Conservation (phyloP, 2,329 filamentous ascomycete genomes). For the Hypoxylon sp. region DNA sequence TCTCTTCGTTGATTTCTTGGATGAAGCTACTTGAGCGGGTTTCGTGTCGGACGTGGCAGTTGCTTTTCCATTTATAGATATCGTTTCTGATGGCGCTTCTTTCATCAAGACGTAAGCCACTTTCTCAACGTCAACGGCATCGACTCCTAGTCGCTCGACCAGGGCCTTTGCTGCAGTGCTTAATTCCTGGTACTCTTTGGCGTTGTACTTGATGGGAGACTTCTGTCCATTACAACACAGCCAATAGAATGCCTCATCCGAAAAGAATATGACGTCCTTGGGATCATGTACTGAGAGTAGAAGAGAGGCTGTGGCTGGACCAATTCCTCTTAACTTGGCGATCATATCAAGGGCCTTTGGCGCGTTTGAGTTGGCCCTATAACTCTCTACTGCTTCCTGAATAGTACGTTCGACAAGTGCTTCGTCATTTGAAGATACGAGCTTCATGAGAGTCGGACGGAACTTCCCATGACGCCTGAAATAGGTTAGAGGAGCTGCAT, state of each 20-base stretch:
- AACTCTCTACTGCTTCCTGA: constrained; percentile 64
- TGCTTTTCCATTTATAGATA: constrained; percentile 15
- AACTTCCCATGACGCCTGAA: constrained; percentile 73
- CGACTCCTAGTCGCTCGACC: constrained; percentile 65
- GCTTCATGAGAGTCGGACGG: constrained; percentile 72
- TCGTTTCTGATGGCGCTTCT: constrained; percentile 42
- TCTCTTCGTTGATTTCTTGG: constrained; percentile 42
- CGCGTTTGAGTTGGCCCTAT: constrained; percentile 57
- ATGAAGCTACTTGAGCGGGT: constrained; percentile 24
- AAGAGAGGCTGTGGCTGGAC: constrained; percentile 83
- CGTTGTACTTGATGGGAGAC: constrained; percentile 75
- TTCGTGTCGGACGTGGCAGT: constrained; percentile 33
- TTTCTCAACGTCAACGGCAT: constrained; percentile 76
- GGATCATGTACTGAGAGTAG: constrained; percentile 76
- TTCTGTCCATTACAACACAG: constrained; percentile 69
- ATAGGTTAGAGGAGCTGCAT: constrained; percentile 20
- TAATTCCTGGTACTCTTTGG: constrained; percentile 76
- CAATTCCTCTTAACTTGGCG: constrained; percentile 77
- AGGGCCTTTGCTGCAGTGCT: constrained; percentile 61
- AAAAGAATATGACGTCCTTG: constrained; percentile 77
- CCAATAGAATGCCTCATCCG: constrained; percentile 84
- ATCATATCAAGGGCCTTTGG: constrained; percentile 67
- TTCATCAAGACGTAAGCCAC: constrained; percentile 79
- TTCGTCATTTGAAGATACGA: constrained; percentile 73
- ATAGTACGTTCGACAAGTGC: constrained; percentile 64